phyloP scores from a whole-genome alignment of 495 filamentous ascomycete species.

The Aspergillus saccharolyticus region DNA sequence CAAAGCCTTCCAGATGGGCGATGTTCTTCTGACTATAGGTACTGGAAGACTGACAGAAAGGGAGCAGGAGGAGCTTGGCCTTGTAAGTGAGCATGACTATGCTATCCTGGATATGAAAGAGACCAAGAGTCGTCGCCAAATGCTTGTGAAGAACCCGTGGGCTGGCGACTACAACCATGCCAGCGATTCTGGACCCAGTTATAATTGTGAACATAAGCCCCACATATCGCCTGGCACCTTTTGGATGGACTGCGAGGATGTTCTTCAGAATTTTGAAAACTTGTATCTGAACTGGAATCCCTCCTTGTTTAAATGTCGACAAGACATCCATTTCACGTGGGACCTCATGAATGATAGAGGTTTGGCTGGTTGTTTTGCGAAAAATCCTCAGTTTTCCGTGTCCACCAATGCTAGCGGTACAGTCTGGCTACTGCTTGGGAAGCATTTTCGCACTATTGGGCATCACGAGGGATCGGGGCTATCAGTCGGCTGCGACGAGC shows the following conservation, averaged over 20 bases:
- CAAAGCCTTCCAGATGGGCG: constrained; percentile 66
- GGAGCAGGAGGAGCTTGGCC: constrained; percentile 73
- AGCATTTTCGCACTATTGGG: constrained; percentile 61
- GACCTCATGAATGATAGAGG: constrained; percentile 56
- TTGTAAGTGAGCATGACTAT: constrained; percentile 90
- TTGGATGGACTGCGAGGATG: constrained; percentile 83
- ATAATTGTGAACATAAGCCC: constrained; percentile 8
- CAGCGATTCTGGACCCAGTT: constrained; percentile 4
- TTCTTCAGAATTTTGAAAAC: constrained; percentile 87
- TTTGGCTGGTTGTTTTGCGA: constrained; percentile 57
- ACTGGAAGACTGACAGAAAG: constrained; percentile 70
- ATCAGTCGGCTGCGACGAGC: constrained; percentile 37
- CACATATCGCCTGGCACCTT: constrained; percentile 62
- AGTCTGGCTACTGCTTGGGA: constrained; percentile 79
- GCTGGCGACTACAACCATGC: constrained; percentile 54
- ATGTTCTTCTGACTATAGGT: constrained; percentile 85
- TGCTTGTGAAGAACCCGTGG: constrained; percentile 97
- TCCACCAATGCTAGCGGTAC: constrained; percentile 49
- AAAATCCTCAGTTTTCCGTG: constrained; percentile 81
- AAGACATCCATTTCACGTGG: constrained; percentile 92
- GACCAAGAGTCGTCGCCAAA: constrained; percentile 52
- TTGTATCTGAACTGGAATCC: constrained; percentile 98
- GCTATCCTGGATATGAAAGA: constrained; percentile 78
- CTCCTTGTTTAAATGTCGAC: constrained; percentile 67
- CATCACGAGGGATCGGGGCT: constrained; percentile 14